phyloP scores from a whole-genome alignment of 495 filamentous ascomycete genomes.

The Aspergillus carlsbadensis region DNA sequence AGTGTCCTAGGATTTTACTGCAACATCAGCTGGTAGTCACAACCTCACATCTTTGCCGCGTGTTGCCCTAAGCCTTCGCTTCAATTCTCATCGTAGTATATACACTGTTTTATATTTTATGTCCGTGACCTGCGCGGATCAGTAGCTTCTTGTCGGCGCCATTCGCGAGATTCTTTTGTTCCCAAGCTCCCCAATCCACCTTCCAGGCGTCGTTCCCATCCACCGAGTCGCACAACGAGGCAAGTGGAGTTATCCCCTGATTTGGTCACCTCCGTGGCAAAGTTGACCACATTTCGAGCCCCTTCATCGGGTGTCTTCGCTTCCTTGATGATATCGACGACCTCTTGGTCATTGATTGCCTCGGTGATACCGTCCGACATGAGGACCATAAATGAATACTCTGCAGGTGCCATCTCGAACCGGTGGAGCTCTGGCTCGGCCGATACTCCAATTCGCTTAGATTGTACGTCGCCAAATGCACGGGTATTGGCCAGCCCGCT shows the following conservation, averaged over 20 bases:
- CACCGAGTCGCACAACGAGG: constrained; percentile 83
- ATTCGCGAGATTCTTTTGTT: constrained; percentile 86
- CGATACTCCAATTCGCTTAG: constrained; percentile 88
- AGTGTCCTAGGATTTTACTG: not conserved
- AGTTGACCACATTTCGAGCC: constrained; percentile 72
- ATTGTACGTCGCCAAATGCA: constrained; percentile 85
- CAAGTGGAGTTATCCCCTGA: constrained; percentile 96
- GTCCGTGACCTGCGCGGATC: constrained; percentile 75
- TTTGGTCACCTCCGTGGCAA: constrained; percentile 77
- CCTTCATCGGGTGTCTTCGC: constrained; percentile 85
- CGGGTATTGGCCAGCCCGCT: constrained; percentile 90
- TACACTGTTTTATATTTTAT: constrained; percentile 25
- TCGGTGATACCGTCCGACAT: constrained; percentile 86
- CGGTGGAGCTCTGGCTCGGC: constrained; percentile 86
- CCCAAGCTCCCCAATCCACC: constrained; percentile 87
- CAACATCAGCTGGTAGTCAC: not conserved
- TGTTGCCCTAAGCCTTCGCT: no score
- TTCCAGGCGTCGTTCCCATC: constrained; percentile 89
- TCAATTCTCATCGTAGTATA: constrained; percentile 5
- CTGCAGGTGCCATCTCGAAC: constrained; percentile 71
- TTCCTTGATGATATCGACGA: constrained; percentile 94
- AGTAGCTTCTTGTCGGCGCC: constrained; percentile 76
- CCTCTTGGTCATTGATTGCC: constrained; percentile 82
- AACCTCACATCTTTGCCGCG: no score
- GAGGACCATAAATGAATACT: constrained; percentile 86